These are phyloP conservation scores for Kockovaella imperatae DNA, from an alignment of 768 basidiomycete genomes.

Conservation along the genomic window DNA sequence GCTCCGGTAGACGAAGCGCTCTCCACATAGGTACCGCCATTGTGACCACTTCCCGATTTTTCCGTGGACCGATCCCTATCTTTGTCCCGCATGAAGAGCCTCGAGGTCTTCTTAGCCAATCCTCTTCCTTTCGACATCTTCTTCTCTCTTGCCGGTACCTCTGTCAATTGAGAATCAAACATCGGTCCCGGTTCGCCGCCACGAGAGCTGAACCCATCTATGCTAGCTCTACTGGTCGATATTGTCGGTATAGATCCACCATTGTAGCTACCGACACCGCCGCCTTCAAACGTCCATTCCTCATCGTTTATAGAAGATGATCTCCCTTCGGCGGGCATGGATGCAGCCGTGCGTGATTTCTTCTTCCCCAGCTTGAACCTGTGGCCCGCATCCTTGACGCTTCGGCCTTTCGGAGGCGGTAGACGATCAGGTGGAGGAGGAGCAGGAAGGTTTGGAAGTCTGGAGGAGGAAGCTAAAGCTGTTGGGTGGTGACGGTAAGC, in stretches of 20 bases:
- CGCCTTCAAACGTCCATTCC: conserved; percentile 31
- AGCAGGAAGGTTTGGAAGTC: no score
- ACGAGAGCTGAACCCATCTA: not conserved
- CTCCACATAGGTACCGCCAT: not conserved
- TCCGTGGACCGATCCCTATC: conserved; percentile 10
- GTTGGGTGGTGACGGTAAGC: no score
- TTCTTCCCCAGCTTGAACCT: conserved; percentile 16
- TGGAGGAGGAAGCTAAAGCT: no score
- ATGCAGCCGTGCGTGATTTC: conserved; percentile 4
- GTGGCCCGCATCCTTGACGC: conserved; percentile 6
- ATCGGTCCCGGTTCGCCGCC: not conserved
- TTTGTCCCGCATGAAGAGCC: conserved; percentile 22
- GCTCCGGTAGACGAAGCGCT: not conserved
- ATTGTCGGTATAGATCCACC: not conserved
- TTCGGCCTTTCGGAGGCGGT: conserved; percentile 13
- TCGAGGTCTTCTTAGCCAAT: conserved; percentile 36
- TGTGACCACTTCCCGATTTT: conserved; percentile 1
- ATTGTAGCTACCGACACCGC: not conserved
- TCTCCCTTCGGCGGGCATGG: conserved; percentile 2
- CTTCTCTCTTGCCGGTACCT: conserved; percentile 11
- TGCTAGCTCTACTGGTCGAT: not conserved
- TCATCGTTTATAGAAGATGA: conserved; percentile 15
- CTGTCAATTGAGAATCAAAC: conserved; percentile 23
- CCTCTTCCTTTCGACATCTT: conserved; percentile 24
- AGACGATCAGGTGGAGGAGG: conserved; percentile 19